Percentiles rank a stretch among this genome's conserved stretches.
Conservation (phyloP, 108 stramenopile species). For the Epipyxis sp. region DNA sequence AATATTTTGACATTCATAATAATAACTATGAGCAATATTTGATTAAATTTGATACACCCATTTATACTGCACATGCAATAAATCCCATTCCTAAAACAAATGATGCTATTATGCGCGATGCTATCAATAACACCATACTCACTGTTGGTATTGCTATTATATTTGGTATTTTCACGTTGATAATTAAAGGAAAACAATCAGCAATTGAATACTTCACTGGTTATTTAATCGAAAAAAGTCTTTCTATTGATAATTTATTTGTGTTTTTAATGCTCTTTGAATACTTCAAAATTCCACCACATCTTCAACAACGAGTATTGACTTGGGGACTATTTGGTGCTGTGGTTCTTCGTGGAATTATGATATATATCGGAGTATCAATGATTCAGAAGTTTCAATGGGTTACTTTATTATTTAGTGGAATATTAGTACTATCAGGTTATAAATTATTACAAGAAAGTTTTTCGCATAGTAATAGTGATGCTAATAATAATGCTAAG, state of each 20-base stretch:
- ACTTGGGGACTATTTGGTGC: conserved; percentile 64
- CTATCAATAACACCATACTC: too few species aligned
- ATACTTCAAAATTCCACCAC: conserved; percentile 66
- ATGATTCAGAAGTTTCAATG: conserved; percentile 75
- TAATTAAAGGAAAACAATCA: conserved; percentile 27
- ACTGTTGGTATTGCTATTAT: conserved; percentile 37
- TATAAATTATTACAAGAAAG: too few species aligned
- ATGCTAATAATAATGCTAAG: too few species aligned
- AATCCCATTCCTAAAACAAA: too few species aligned
- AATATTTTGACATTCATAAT: too few species aligned
- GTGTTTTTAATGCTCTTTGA: conserved; percentile 83
- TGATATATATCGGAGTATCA: conserved; percentile 84
- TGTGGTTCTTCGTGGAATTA: conserved; percentile 80
- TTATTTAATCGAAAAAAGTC: conserved; percentile 76
- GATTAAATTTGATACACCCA: too few species aligned
- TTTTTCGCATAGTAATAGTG: too few species aligned
- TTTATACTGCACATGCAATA: too few species aligned
- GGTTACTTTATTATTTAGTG: conserved; percentile 53
- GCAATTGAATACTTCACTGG: conserved; percentile 74
- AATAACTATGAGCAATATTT: too few species aligned
- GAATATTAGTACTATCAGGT: conserved; percentile 43
- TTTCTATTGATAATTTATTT: conserved; percentile 81
- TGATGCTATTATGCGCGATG: too few species aligned
- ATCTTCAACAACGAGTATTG: conserved; percentile 47
- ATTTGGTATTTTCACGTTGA: not conserved